A percentile compares a stretch with the other conserved stretches of the same genome.
phyloP scores from a whole-genome alignment of 106 monocot species.

The Chionographis japonica region DNA sequence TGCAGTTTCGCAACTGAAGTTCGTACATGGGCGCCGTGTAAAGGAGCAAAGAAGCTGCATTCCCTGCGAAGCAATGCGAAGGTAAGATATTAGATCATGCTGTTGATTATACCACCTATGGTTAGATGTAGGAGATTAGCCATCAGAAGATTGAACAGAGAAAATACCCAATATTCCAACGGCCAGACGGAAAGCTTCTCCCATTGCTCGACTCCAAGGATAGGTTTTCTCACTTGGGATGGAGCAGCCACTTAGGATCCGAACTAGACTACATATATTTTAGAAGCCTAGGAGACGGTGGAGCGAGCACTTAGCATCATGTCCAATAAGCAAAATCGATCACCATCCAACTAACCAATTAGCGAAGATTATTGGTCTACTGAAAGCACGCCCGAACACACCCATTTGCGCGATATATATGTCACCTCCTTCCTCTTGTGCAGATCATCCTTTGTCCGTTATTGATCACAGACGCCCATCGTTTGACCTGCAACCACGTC shows the following conservation, averaged over 20 bases:
- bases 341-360: no score
- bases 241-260: background rate
- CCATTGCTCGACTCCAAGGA: conserved; percentile 11
- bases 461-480: no score
- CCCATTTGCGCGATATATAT: background rate
- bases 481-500: no score
- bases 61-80: conserved; percentile 28
- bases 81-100: background rate
- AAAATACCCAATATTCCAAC: conserved; percentile 56
- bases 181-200: conserved; percentile 23
- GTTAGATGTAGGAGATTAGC: background rate
- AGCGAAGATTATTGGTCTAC: background rate
- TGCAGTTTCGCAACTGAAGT: background rate
- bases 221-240: no score
- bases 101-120: background rate
- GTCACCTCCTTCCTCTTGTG: no score
- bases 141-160: background rate
- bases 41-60: conserved; percentile 63
- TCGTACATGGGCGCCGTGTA: conserved; percentile 60
- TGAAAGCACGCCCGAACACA: background rate
- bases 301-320: background rate
- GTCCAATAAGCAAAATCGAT: no score
- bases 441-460: no score
- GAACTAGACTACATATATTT: no score
- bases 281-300: no score